Base-by-base conservation (phyloP, 805 yeast genomes). In the Ogataea neopini region DNA sequence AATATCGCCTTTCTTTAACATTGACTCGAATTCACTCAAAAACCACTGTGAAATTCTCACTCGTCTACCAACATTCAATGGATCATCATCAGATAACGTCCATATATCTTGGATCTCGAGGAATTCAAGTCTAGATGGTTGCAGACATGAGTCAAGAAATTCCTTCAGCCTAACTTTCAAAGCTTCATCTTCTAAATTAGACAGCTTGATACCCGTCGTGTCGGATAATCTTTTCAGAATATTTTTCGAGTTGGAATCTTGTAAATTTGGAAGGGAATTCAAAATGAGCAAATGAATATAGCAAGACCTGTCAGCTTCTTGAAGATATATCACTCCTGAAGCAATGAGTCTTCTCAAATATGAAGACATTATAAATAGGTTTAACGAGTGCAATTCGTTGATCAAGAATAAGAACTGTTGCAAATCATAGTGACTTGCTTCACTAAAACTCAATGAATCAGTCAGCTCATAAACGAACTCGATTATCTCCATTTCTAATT, bases 271-370 rank as follows among this genome's bases (percentile, higher is more conserved):
- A 32, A 87, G 63, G 47, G 83, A 81, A 50, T 77, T 75, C 46
- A 86, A 67, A 7, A 86, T 72, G 9, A 71, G 56, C 18, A 84
- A 69, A 60, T 79, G 96, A 36, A 74, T 74, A 49, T 59, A 66
- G 59, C 72, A 73, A 43, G 83, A 84, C 22, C 68, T 63, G 6
- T 72, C 72, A 15, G 80, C 77, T 6, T 79, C 74, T 3, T 73
- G 68, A 10, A 81, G 64, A 64, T 86, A 88, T 39, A 91, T 79
- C 0, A 89, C 73, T 4, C 97, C 99, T 0, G 94, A 83, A 8
- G 97, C 88, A 38, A 92, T 90, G 30, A 91, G 69, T 55, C 83
- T 80, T 58, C 97, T 72, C 48, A 91, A 72, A 59, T 92, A 92
- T 1, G 86, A 76, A 1, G 86, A 80, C 13, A 83, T 71, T 2